Evolutionary conservation across 78 protist species (phyloP).

Genomic region (Dictyostelium citrinum): DNA sequence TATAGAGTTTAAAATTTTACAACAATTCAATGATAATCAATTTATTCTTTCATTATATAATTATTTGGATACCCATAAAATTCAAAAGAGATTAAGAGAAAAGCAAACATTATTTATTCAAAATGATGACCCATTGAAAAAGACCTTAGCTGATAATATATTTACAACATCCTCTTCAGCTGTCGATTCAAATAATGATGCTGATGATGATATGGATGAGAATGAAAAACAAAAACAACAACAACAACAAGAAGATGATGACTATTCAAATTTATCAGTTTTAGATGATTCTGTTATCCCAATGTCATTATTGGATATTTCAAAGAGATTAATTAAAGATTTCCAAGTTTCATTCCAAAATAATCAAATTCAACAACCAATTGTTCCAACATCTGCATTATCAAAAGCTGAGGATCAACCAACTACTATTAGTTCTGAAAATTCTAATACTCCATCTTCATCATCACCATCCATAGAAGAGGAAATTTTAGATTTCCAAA

Average conservation of each 20-base stretch:
- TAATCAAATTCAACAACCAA: not conserved
- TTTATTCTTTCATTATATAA: not conserved
- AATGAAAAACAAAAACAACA: not conserved
- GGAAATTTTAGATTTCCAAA: constrained; percentile 46
- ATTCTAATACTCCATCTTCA: not conserved
- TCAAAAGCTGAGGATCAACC: not conserved
- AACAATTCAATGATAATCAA: constrained; percentile 37
- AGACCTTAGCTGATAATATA: constrained; percentile 29
- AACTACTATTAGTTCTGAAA: not conserved
- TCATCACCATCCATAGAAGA: not conserved
- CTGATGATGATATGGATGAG: not conserved
- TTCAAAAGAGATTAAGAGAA: constrained; percentile 60
- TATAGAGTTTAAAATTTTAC: constrained; percentile 25
- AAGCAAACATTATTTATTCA: constrained; percentile 66
- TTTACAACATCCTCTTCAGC: not conserved
- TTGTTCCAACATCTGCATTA: not conserved
- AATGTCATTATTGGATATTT: constrained; percentile 65
- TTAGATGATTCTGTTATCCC: constrained; percentile 58
- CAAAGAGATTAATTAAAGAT: constrained; percentile 64
- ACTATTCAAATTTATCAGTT: not conserved
- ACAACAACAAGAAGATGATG: constrained; percentile 1
- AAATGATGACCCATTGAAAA: constrained; percentile 64
- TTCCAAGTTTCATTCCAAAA: constrained; percentile 55
- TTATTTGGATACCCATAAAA: constrained; percentile 33
- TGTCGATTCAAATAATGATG: not conserved